Percentiles rank a stretch among this genome's conserved stretches.
These are phyloP conservation scores for Fusarium robinianum DNA, from an alignment of 2,329 filamentous ascomycete genomes.

Conservation along the genomic window DNA sequence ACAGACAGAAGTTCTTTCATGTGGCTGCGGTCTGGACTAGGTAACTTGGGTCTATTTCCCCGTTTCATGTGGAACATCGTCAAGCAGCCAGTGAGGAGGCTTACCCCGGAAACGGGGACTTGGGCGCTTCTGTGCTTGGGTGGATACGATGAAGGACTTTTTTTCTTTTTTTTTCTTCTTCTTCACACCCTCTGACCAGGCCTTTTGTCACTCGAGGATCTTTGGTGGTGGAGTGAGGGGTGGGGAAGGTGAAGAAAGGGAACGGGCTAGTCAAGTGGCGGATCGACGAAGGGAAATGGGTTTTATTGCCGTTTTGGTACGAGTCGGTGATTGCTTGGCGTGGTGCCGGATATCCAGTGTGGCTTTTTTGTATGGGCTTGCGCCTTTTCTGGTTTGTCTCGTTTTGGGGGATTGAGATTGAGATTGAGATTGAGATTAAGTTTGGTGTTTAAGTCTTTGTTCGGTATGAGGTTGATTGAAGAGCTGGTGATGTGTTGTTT, in stretches of 20 bases:
- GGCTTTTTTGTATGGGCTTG: conserved; percentile 15
- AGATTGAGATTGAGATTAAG: too few relatives aligned
- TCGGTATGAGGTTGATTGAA: too few relatives aligned
- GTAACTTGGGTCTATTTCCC: too few relatives aligned
- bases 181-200: too few relatives aligned
- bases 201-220: not conserved
- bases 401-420: not conserved
- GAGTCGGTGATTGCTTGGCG: conserved; percentile 15
- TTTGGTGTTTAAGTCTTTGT: too few relatives aligned
- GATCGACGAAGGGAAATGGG: conserved; percentile 20
- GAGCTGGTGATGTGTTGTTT: too few relatives aligned
- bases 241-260: conserved; percentile 4
- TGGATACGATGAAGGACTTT: too few relatives aligned
- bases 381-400: conserved; percentile 6
- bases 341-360: conserved; percentile 18
- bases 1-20: not conserved
- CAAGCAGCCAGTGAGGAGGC: not conserved
- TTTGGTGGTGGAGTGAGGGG: not conserved
- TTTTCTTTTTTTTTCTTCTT: too few relatives aligned
- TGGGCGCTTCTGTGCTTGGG: conserved; percentile 6
- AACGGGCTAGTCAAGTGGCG: not conserved
- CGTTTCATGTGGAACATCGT: not conserved
- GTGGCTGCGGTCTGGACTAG: not conserved
- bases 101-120: conserved; percentile 16
- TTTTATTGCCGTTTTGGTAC: not conserved